Conservation (phyloP, 495 filamentous ascomycete genomes). For the Pseudomonodictys pantanalensis region DNA sequence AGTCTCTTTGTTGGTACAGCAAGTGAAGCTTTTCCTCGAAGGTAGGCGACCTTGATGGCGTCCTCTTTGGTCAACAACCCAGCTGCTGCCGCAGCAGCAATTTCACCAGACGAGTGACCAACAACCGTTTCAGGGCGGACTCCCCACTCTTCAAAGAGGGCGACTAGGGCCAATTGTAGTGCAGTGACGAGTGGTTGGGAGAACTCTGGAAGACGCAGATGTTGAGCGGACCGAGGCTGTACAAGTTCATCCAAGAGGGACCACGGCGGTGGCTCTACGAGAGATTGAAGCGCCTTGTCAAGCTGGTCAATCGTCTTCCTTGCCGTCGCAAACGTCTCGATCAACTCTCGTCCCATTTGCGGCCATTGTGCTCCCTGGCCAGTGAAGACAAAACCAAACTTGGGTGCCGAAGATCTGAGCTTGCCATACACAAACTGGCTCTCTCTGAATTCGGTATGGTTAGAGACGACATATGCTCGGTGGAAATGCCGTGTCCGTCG, state of each 20-base stretch:
- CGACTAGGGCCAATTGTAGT: conserved; percentile 6
- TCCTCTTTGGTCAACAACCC: background rate
- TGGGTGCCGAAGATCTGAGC: background rate
- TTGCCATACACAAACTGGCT: conserved; percentile 17
- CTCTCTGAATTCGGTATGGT: background rate
- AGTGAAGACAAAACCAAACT: conserved; percentile 45
- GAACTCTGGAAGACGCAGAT: conserved; percentile 20
- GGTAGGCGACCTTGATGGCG: conserved; percentile 12
- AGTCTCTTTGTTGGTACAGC: background rate
- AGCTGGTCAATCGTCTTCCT: background rate
- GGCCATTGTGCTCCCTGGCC: conserved; percentile 50
- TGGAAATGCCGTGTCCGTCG: conserved; percentile 27
- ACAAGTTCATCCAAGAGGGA: conserved; percentile 2
- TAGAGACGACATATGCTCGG: conserved; percentile 21
- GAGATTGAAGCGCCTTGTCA: background rate
- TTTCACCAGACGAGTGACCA: conserved; percentile 21
- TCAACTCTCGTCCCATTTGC: conserved; percentile 40
- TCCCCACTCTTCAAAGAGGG: conserved; percentile 1
- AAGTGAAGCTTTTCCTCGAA: background rate
- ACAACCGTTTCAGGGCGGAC: conserved; percentile 2
- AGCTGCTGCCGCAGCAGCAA: conserved; percentile 9
- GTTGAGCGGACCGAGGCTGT: background rate
- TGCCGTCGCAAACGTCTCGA: conserved; percentile 13
- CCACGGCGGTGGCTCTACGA: conserved; percentile 3
- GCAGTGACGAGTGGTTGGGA: conserved; percentile 10